These are phyloP conservation scores for Elsinoe fawcettii DNA, from an alignment of 2,329 filamentous ascomycete species.

Conservation along the genomic window DNA sequence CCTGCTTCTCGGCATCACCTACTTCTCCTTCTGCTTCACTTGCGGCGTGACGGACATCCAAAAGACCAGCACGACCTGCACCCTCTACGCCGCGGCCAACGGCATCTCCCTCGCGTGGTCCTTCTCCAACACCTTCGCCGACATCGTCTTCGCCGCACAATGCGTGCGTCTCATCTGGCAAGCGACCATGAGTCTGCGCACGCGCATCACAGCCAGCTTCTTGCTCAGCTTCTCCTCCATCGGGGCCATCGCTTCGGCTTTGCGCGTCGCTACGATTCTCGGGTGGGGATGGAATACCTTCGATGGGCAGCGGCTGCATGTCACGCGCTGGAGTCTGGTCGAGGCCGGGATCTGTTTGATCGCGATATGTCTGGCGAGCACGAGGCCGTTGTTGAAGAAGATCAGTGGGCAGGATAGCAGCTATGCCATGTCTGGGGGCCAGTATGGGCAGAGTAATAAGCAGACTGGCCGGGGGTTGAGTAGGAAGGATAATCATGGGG, in stretches of 20 bases:
- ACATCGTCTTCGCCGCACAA: constrained; percentile 1
- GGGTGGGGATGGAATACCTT: constrained; percentile 9
- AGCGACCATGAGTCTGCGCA: neutral
- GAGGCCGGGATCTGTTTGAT: constrained; percentile 6
- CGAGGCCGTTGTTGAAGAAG: neutral
- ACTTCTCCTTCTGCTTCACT: constrained; percentile 4
- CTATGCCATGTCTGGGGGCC: neutral
- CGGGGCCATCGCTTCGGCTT: constrained; percentile 4
- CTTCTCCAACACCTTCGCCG: constrained; percentile 7
- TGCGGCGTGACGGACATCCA: neutral
- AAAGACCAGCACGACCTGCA: neutral
- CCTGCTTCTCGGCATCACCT: neutral
- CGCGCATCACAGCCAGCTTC: neutral
- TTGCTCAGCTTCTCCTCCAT: constrained; percentile 9
- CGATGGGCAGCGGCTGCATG: neutral
- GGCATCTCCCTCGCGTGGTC: constrained; percentile 5
- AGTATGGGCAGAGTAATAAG: neutral
- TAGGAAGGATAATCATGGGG: neutral
- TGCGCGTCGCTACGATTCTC: neutral
- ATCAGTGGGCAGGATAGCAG: neutral
- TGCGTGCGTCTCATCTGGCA: constrained; percentile 8
- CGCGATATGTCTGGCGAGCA: neutral
- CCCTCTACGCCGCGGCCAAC: neutral
- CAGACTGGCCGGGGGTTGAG: neutral
- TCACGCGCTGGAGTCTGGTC: neutral